Conservation (phyloP, 108 stramenopile genomes). For the Stephanodiscus minutulus region DNA sequence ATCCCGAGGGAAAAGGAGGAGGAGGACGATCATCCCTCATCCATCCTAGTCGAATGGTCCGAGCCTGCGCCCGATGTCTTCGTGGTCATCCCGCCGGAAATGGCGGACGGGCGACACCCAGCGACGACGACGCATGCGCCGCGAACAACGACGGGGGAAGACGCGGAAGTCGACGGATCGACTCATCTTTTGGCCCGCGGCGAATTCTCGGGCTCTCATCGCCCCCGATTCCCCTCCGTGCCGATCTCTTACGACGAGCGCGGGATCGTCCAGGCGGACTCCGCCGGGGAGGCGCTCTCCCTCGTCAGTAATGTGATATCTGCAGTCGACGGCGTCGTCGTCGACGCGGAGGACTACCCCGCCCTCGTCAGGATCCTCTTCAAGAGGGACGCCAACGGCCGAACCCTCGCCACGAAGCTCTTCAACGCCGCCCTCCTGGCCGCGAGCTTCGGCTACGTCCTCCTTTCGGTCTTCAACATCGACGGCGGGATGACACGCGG, state of each 20-base stretch:
- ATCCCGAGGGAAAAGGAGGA: too few species aligned
- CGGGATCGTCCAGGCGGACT: conserved; percentile 34
- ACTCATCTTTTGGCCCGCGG: too few species aligned
- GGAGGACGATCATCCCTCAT: too few species aligned
- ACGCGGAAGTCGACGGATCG: too few species aligned
- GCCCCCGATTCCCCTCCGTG: conserved; percentile 34
- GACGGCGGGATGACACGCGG: conserved; percentile 88
- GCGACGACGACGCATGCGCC: too few species aligned
- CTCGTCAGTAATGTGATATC: not conserved
- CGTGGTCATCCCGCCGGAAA: too few species aligned
- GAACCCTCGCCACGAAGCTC: conserved; percentile 58
- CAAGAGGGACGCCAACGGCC: conserved; percentile 41
- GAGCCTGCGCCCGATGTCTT: too few species aligned
- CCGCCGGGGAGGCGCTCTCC: not conserved
- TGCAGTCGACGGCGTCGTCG: not conserved
- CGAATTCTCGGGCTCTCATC: too few species aligned
- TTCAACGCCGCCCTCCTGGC: conserved; percentile 73
- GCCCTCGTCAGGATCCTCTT: conserved; percentile 33
- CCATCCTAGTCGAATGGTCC: too few species aligned
- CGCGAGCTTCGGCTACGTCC: conserved; percentile 70
- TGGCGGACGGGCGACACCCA: too few species aligned
- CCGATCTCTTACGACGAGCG: conserved; percentile 36
- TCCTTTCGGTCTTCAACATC: conserved; percentile 76
- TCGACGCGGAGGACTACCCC: conserved; percentile 33
- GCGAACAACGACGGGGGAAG: too few species aligned